phyloP scores from a whole-genome alignment of 2,329 filamentous ascomycete species.

The Monosporascus sp. region DNA sequence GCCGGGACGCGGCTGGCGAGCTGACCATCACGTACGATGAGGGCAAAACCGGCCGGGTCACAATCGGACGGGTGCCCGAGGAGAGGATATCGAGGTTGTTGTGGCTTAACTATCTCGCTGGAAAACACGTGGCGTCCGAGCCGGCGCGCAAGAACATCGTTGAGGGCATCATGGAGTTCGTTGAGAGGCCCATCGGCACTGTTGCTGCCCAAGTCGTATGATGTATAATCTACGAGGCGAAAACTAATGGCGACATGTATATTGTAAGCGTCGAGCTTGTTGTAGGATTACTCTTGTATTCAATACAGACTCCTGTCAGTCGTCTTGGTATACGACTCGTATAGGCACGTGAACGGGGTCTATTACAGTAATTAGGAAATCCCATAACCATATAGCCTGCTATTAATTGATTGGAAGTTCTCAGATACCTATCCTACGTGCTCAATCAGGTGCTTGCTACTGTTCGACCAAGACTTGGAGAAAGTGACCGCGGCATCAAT shows the following conservation, averaged over 20 bases:
- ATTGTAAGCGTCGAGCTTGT: constrained; percentile 11
- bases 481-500: no score
- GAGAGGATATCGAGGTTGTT: constrained; percentile 74
- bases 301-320: no score
- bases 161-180: constrained; percentile 81
- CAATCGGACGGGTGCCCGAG: constrained; percentile 68
- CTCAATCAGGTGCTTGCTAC: no score
- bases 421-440: no score
- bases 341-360: no score
- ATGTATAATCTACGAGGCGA: constrained; percentile 3
- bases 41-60: constrained; percentile 40
- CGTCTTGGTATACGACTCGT: no score
- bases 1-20: constrained; percentile 59
- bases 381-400: no score
- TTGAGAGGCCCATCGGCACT: constrained; percentile 81
- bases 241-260: constrained; percentile 2
- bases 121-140: constrained; percentile 82
- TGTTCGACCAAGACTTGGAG: no score
- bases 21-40: constrained; percentile 64
- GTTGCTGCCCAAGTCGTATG: constrained; percentile 71
- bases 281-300: constrained; percentile 2
- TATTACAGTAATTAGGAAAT: no score
- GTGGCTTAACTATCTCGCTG: constrained; percentile 87
- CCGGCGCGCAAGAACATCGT: constrained; percentile 74
- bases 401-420: no score